Percentiles rank a stretch among this genome's conserved stretches.
These are phyloP conservation scores for Parmelia sp. DNA, from an alignment of 495 filamentous ascomycete genomes.

Conservation along the genomic window DNA sequence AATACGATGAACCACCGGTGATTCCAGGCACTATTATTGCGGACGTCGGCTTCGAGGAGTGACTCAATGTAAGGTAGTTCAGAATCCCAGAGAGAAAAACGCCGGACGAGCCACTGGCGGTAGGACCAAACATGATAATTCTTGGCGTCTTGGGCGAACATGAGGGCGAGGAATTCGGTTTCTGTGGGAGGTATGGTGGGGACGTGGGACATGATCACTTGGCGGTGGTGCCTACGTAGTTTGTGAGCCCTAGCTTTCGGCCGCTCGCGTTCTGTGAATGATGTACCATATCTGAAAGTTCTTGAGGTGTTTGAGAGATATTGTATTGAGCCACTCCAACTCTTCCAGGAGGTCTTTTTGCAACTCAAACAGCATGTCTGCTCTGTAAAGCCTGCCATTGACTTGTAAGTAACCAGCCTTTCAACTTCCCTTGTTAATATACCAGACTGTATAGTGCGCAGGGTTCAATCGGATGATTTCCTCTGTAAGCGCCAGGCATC, in stretches of 20 bases:
- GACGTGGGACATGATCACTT: constrained; percentile 69
- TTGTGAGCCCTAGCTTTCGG: not conserved
- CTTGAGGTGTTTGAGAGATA: constrained; percentile 78
- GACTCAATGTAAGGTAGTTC: constrained; percentile 66
- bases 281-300: constrained; percentile 92
- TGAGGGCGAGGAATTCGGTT: constrained; percentile 64
- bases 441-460: constrained; percentile 97
- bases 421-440: constrained; percentile 19
- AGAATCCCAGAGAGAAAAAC: constrained; percentile 65
- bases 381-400: constrained; percentile 68
- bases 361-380: constrained; percentile 63
- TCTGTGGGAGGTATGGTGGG: constrained; percentile 55
- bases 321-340: constrained; percentile 73
- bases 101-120: constrained; percentile 82
- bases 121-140: constrained; percentile 99
- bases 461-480: constrained; percentile 89
- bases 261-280: not conserved
- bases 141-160: constrained; percentile 82
- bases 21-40: constrained; percentile 96
- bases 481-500: constrained; percentile 76
- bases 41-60: constrained; percentile 68
- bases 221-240: constrained; percentile 69
- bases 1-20: constrained; percentile 91
- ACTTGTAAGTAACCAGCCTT: constrained; percentile 12
- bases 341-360: constrained; percentile 62